A percentile compares a stretch with the other conserved stretches of the same genome.
Evolutionary conservation across 1,139 yeast genomes (phyloP).

Genomic region (Geotrichum cucujoidarum): DNA sequence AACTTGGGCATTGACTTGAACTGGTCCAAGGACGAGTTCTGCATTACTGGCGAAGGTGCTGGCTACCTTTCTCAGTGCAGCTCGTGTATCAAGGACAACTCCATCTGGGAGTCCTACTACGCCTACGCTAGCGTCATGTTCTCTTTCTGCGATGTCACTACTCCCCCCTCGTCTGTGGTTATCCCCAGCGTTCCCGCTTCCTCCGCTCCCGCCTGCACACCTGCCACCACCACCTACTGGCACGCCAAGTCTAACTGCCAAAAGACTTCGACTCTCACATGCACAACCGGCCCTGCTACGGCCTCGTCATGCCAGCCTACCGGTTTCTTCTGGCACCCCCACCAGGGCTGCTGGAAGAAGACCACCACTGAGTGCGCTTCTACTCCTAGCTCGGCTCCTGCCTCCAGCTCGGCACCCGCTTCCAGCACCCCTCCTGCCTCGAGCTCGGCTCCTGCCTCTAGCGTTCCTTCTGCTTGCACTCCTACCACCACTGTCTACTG

Average conservation of each 20-base stretch:
- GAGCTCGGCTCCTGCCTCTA: not conserved
- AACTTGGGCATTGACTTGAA: not conserved
- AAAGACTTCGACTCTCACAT: slow-evolving; percentile 4
- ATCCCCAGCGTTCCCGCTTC: not conserved
- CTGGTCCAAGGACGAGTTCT: not conserved
- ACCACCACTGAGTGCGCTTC: slow-evolving; percentile 9
- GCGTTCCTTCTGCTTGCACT: not conserved
- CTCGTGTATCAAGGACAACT: not conserved
- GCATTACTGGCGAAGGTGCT: not conserved
- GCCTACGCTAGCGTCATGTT: slow-evolving; percentile 2
- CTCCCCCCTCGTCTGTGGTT: not conserved
- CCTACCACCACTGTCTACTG: not conserved
- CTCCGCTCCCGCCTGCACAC: not conserved
- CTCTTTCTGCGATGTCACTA: not conserved
- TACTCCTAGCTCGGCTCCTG: not conserved
- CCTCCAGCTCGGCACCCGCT: not conserved
- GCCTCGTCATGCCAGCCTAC: too few species aligned
- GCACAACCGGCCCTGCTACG: not conserved
- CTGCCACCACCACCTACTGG: not conserved
- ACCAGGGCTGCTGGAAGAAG: not conserved
- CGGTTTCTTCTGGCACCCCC: too few species aligned
- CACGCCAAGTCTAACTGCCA: not conserved
- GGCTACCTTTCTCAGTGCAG: not conserved
- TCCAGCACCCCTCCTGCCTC: not conserved
- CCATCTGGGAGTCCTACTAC: slow-evolving; percentile 1